Evolutionary conservation across 192 early-diverging fungal species (phyloP), one percentile per base, ranked within the genome.

Genomic region (Coemansia sp.): DNA sequence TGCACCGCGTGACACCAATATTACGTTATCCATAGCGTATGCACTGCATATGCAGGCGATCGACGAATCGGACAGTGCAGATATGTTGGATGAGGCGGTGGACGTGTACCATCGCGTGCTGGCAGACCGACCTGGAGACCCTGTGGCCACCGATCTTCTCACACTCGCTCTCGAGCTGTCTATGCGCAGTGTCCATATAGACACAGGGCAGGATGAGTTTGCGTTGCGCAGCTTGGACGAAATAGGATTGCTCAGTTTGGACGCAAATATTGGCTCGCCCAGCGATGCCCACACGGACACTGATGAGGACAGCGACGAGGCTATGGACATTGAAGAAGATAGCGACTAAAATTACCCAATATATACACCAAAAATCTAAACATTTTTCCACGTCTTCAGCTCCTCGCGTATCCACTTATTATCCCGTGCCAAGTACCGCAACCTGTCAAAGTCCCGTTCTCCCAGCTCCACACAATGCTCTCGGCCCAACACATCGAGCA

Each of bases 321-420:
- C 59, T n/a, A 82, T 82, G 79, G 79, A 82, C 16, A 82, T 82
- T 57, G 73, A 75, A 26, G 78, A 80, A 16, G 77, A 74, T 47
- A 64, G 56, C 3, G 67, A 67, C n/a, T 61, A 53, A 35, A 35
- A 7, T 35, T 35, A 35, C 31, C 31, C 6, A 35, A 35, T 35
- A 35, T 35, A 35, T 35, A 35, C 31, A 35, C 31, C 1, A 35
- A 35, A 35, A 35, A 35, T 35, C 31, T 35, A 35, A 35, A 29
- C 27, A 29, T 7, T 35, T 35, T 35, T 35, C 31, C 31, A 35
- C 6, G 31, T 35, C 31, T 35, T 35, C 6, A 35, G 31, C 31
- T 35, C 31, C 31, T 35, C 31, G 6, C 31, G 31, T 7, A 35
- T 35, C 31, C 6, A 6, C 6, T 1, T 6, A 8, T 6, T 35